Evolutionary conservation across 805 yeast genomes (phyloP).

Genomic region (Clavispora fructus): DNA sequence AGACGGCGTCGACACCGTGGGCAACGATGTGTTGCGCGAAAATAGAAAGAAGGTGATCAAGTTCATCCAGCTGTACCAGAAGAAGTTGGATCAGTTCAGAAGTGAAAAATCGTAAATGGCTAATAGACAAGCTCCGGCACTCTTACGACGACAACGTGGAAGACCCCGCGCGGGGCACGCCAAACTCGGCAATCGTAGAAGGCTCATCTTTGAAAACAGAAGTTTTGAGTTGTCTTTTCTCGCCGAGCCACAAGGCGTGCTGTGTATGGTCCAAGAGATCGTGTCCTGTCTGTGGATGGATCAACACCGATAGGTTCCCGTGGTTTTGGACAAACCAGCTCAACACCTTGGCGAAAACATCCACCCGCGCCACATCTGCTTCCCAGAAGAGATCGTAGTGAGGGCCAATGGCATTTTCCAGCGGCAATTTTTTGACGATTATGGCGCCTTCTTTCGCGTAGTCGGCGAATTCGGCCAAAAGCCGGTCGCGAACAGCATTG

Average conservation of each 20-base stretch:
- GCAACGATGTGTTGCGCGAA: constrained; percentile 47
- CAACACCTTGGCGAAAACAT: constrained; percentile 22
- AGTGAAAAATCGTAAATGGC: constrained; percentile 3
- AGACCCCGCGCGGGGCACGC: constrained; percentile 9
- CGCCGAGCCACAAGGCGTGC: constrained; percentile 28
- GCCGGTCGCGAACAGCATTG: constrained; percentile 14
- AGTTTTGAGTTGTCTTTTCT: constrained; percentile 15
- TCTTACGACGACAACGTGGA: background rate
- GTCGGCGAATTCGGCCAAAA: constrained; percentile 21
- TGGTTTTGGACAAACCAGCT: constrained; percentile 30
- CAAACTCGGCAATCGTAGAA: constrained; percentile 22
- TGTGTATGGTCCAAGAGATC: constrained; percentile 23
- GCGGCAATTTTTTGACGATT: constrained; percentile 23
- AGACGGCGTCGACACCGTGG: constrained; percentile 57
- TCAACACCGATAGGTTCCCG: constrained; percentile 25
- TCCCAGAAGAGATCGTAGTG: constrained; percentile 31
- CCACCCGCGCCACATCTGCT: constrained; percentile 28
- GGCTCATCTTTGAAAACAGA: constrained; percentile 9
- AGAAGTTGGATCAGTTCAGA: constrained; percentile 47
- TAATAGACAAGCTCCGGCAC: background rate
- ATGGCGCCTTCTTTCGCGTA: constrained; percentile 22
- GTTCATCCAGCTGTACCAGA: constrained; percentile 54
- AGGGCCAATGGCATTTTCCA: constrained; percentile 26
- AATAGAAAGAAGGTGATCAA: constrained; percentile 57
- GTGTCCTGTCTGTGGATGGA: constrained; percentile 31